Evolutionary conservation across 129 eudicot genomes (phyloP), one percentile per base, ranked within the genome.

Genomic region (Oenanthe sinensis): DNA sequence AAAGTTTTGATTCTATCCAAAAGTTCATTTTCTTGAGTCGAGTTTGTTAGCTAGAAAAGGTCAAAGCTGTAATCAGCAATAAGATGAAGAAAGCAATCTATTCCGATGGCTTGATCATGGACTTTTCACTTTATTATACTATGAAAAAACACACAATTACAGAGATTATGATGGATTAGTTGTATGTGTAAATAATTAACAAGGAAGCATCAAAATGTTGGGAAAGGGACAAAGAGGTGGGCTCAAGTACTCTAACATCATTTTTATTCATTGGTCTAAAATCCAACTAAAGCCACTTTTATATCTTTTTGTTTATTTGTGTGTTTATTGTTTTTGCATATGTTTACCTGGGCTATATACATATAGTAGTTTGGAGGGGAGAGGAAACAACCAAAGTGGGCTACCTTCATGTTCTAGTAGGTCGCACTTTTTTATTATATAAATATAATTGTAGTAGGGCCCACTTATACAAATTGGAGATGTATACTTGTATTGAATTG

Each of bases 301-400:
- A 19, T 22, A 12, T 43, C 16, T 44, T 44, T 67, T 67, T 67
- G 39, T 67, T 26, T 12, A 67, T 26, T 9, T 67, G 72, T 30
- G 39, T 67, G 72, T 63, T 63, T 26, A 6, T 26, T 67, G 72
- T 67, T 67, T 67, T 15, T 71, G 16, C 30, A 4, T 72, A 72
- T 73, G 72, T 39, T 73, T 72, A 8, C 15, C 20, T 43, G 7
- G 76, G 39, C 42, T 44, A n/a, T 8, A 20, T n/a, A 22, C 9
- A 72, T 72, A 43, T 40, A 72, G 36, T 72, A 72, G 36, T 72
- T 58, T 73, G 48, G 43, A 74, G 42, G 60, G 60, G 43, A 7
- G 24, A 74, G 40, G 40, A 74, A 26, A 74, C 33, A 19, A 40
- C 22, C 37, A 19, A 74, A 33, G 0, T 74, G 30, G 67, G 20